These are phyloP conservation scores for Rosa lucieae DNA, from an alignment of 306 rosid genomes.

Conservation along the genomic window DNA sequence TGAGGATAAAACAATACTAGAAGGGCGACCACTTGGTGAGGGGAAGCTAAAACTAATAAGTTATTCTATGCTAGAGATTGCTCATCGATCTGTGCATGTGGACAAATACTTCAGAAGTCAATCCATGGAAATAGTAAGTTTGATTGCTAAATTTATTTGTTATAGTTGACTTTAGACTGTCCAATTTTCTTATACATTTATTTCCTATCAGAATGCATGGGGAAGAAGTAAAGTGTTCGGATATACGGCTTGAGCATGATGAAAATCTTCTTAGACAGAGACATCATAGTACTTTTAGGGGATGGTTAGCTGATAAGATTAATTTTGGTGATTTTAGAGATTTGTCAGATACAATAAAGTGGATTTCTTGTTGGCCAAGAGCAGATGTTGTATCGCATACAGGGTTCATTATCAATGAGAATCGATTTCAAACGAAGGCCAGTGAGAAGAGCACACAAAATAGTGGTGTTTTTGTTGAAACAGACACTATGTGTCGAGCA, in stretches of 20 bases:
- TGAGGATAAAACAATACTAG: neutral
- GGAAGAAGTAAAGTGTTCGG: neutral
- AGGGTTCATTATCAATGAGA: neutral
- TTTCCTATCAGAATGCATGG: neutral
- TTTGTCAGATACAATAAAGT: neutral
- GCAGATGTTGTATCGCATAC: neutral
- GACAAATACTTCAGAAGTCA: neutral
- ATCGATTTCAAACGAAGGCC: neutral
- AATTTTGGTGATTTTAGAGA: neutral
- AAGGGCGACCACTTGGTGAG: neutral
- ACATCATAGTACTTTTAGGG: neutral
- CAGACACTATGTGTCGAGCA: neutral
- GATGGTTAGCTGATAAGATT: neutral
- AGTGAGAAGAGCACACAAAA: neutral
- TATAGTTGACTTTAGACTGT: neutral
- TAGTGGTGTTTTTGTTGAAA: neutral
- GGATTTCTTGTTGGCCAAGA: neutral
- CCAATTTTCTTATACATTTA: neutral
- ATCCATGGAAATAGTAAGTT: neutral
- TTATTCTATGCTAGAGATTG: neutral
- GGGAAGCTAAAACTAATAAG: neutral
- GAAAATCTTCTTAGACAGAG: neutral
- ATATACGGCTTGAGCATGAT: neutral
- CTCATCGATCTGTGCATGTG: neutral
- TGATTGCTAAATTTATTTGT: neutral